These are phyloP conservation scores for Euptelea pleiosperma DNA, from an alignment of 164 flowering plant species.

Conservation along the genomic window DNA sequence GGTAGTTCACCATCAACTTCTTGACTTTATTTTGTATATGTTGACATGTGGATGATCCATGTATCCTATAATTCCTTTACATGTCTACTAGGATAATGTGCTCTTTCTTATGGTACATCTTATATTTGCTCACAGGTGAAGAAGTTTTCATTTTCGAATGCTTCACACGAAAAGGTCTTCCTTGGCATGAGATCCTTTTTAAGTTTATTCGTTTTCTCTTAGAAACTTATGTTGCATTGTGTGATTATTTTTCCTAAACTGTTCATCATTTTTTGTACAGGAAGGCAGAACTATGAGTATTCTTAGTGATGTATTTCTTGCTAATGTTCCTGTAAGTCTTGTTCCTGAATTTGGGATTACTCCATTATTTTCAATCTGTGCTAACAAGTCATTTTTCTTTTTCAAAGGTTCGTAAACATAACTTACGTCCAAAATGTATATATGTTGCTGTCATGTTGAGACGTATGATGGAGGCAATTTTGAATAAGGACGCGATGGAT, in stretches of 20 bases:
- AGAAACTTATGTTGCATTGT: neutral
- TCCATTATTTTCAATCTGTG: neutral
- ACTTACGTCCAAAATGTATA: slow-evolving; percentile 81
- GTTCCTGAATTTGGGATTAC: neutral
- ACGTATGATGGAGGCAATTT: slow-evolving; percentile 87
- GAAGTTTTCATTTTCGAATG: slow-evolving; percentile 13
- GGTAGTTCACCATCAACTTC: no score
- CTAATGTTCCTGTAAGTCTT: slow-evolving; percentile 76
- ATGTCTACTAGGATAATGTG: neutral
- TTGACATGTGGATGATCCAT: neutral
- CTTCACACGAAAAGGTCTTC: slow-evolving; percentile 19
- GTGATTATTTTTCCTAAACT: neutral
- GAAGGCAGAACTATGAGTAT: slow-evolving; percentile 52
- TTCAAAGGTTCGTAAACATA: slow-evolving; percentile 44
- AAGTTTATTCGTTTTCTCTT: neutral
- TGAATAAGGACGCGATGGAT: slow-evolving; percentile 87
- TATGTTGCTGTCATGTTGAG: slow-evolving; percentile 94
- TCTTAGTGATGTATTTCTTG: slow-evolving; percentile 71
- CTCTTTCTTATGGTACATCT: neutral
- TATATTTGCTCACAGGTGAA: slow-evolving; percentile 21
- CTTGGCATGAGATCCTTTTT: neutral
- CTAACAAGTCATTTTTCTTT: neutral
- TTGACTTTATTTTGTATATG: neutral
- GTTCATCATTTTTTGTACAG: slow-evolving; percentile 21
- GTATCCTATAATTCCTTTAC: neutral